Base-by-base conservation (phyloP, 768 basidiomycete species). In the Russula emetica region DNA sequence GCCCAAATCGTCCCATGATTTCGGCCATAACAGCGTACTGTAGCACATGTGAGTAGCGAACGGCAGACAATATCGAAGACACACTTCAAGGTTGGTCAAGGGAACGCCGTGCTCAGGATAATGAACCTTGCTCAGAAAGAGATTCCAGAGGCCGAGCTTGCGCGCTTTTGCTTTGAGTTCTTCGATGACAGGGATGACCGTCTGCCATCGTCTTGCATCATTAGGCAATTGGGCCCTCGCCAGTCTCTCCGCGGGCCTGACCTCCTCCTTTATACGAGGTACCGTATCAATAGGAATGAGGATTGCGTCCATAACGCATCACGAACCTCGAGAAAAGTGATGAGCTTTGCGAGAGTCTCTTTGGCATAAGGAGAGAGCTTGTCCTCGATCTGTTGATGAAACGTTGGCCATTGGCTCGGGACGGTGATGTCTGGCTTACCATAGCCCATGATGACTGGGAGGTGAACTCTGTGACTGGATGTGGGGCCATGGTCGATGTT, bases 1-100 rank as follows among this genome's bases (percentile, higher is more conserved):
- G 87, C 10, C 89, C 87, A 24, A 83, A 87, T 61, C 92, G 85
- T 5, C 95, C 95, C 68, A 98, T 82, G 50, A 97, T 76, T 75
- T 97, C 96, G n/a, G 94, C 94, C 87, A 98, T 97, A 32, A 98
- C 89, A 44, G 91, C 93, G 73, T 99, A 98, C 93, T 95, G 40
- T 51, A 66, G 52, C 16, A 40, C 13, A 50, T 24, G 18, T 54
- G 50, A 55, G 18, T 38, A 16, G 49, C 30, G 16, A 36, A 54
- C 40, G 26, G 45, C 16, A 22, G 32, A 14, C 34, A 11, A 36
- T 26, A 55, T 26, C 18, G 44, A 22, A 2, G 11, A 50, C 80
- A 51, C 67, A 94, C 94, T 82, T 99, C 97, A 52, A 99, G 80
- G 75, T 98, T 98, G 18, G 87, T 87, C 67, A 98, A 79, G n/a